phyloP scores from a whole-genome alignment of 1,284 basidiomycete genomes.

The Trichosporon inkin region DNA sequence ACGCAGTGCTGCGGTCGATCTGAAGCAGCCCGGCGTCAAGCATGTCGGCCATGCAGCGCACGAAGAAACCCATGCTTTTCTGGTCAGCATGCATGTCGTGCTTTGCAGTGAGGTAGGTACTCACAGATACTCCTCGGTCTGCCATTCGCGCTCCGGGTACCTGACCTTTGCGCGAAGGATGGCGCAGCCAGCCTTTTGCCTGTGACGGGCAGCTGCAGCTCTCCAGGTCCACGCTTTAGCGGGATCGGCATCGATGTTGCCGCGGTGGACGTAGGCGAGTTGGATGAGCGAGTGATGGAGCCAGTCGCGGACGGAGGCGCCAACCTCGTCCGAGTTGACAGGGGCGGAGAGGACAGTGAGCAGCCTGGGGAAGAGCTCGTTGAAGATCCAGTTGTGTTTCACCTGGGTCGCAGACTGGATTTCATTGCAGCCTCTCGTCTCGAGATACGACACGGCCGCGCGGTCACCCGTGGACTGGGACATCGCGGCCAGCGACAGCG shows the following conservation, averaged over 20 bases:
- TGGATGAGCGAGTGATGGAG: slow-evolving; percentile 21
- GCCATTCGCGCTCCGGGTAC: slow-evolving; percentile 19
- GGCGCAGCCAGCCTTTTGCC: slow-evolving; percentile 20
- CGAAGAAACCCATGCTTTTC: slow-evolving; percentile 23
- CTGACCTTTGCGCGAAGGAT: slow-evolving; percentile 20
- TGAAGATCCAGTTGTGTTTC: slow-evolving; percentile 28
- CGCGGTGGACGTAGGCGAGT: slow-evolving; percentile 24
- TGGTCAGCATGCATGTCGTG: background rate
- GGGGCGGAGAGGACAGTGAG: slow-evolving; percentile 10
- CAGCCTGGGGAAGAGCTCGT: slow-evolving; percentile 23
- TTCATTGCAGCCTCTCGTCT: slow-evolving; percentile 23
- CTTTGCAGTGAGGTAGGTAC: background rate
- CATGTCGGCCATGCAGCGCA: slow-evolving; percentile 28
- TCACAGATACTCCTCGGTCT: slow-evolving; percentile 26
- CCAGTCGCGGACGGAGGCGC: slow-evolving; percentile 15
- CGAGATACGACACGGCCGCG: slow-evolving; percentile 23
- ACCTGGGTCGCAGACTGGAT: slow-evolving; percentile 19
- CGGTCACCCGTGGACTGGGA: slow-evolving; percentile 10
- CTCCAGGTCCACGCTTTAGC: slow-evolving; percentile 11
- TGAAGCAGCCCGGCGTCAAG: slow-evolving; percentile 16
- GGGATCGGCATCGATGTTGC: slow-evolving; percentile 22
- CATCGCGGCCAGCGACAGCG: slow-evolving; percentile 16
- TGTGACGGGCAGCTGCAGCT: slow-evolving; percentile 11
- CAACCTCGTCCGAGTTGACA: slow-evolving; percentile 8
- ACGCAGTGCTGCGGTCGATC: slow-evolving; percentile 18